Evolutionary conservation across 805 yeast species (phyloP).

Genomic region (Danielia oregonensis): DNA sequence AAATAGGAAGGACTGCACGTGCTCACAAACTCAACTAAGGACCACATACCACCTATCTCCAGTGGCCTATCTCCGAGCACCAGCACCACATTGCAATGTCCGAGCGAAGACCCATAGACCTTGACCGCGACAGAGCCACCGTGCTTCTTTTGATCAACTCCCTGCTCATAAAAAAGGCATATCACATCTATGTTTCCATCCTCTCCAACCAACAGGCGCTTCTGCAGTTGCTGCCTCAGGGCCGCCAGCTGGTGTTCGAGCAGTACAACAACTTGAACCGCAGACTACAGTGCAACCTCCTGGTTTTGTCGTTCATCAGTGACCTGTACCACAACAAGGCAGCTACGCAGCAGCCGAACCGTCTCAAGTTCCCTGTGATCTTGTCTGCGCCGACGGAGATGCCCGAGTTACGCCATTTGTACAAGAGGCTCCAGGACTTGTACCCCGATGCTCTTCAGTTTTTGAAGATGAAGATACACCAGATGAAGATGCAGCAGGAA

Average conservation of each 20-base stretch:
- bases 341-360: slow-evolving; percentile 21
- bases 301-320: slow-evolving; percentile 36
- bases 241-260: slow-evolving; percentile 29
- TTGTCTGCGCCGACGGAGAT: slow-evolving; percentile 53
- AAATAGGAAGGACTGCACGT: too few species aligned
- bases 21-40: too few species aligned
- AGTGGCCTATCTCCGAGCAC: too few species aligned
- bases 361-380: slow-evolving; percentile 42
- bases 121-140: slow-evolving; percentile 40
- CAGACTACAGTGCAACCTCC: slow-evolving; percentile 39
- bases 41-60: too few species aligned
- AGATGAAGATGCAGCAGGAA: slow-evolving; percentile 29
- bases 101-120: slow-evolving; percentile 16
- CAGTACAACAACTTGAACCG: slow-evolving; percentile 39
- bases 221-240: slow-evolving; percentile 29
- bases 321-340: slow-evolving; percentile 35
- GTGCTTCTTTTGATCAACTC: slow-evolving; percentile 40
- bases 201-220: slow-evolving; percentile 34
- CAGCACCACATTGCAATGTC: slow-evolving; percentile 11
- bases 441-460: slow-evolving; percentile 53
- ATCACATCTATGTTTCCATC: slow-evolving; percentile 31
- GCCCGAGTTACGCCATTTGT: slow-evolving; percentile 49
- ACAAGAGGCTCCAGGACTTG: slow-evolving; percentile 44
- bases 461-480: slow-evolving; percentile 33
- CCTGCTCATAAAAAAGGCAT: slow-evolving; percentile 39